A percentile compares a stretch with the other conserved stretches of the same genome.
Evolutionary conservation across 2,329 filamentous ascomycete genomes (phyloP).

Genomic region (Phaeosphaeriaceae sp.): DNA sequence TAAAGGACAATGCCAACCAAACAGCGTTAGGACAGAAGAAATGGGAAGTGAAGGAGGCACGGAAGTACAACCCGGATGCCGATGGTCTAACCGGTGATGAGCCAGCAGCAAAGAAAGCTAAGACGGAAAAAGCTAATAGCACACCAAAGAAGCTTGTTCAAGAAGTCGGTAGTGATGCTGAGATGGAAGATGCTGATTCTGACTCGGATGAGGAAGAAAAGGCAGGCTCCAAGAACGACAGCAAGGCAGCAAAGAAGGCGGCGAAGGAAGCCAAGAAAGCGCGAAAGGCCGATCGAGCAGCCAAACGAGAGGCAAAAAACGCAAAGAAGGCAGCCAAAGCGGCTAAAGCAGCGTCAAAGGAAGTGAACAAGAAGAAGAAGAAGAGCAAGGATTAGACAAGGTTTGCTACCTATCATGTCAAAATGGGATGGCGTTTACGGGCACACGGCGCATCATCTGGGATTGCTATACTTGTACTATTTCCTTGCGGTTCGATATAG

Average conservation of each 20-base stretch:
- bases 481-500: neutral
- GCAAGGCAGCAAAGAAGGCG: conserved; percentile 51
- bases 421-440: conserved; percentile 25
- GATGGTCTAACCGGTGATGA: conserved; percentile 80
- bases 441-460: conserved; percentile 12
- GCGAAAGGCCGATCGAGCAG: conserved; percentile 46
- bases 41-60: conserved; percentile 89
- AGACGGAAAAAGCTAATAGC: conserved; percentile 51
- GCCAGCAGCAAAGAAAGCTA: conserved; percentile 63
- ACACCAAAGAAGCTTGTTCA: conserved; percentile 55
- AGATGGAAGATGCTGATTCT: conserved; percentile 49
- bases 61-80: conserved; percentile 93
- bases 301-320: conserved; percentile 47
- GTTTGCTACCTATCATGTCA: conserved; percentile 20
- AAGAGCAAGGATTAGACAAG: conserved; percentile 56
- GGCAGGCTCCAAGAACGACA: conserved; percentile 40
- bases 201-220: conserved; percentile 46
- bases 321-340: conserved; percentile 62
- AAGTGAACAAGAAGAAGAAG: conserved; percentile 68
- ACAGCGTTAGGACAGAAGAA: conserved; percentile 61
- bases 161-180: conserved; percentile 54
- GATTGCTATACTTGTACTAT: too few species aligned
- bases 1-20: conserved; percentile 64
- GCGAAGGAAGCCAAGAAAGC: conserved; percentile 55
- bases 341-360: conserved; percentile 62